A percentile compares a stretch with the other conserved stretches of the same genome.
These are phyloP conservation scores for Chytriomyces hyalinus DNA, from an alignment of 192 early-diverging fungal species.

Conservation along the genomic window DNA sequence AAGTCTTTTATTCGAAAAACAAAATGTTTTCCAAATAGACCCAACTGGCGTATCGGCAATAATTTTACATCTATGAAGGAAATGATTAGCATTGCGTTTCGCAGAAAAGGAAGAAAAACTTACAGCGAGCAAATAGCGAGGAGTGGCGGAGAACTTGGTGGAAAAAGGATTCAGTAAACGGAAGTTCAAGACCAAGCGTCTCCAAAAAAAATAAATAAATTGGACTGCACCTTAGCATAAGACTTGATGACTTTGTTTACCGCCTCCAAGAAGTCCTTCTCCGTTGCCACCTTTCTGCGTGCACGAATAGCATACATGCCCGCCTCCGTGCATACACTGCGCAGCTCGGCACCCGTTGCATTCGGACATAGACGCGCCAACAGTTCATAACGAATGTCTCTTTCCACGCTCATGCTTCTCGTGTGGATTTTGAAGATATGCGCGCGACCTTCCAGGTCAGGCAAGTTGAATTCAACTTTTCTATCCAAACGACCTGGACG, in stretches of 20 bases:
- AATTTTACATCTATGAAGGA: constrained; percentile 11
- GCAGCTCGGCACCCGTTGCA: constrained; percentile 96
- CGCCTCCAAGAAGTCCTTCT: constrained; percentile 99
- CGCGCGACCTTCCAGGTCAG: constrained; percentile 95
- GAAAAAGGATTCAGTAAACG: neutral
- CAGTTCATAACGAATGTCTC: constrained; percentile 98
- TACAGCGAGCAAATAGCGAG: constrained; percentile 74
- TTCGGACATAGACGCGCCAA: constrained; percentile 98
- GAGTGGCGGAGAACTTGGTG: constrained; percentile 86
- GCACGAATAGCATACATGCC: constrained; percentile 99
- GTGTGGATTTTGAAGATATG: constrained; percentile 99
- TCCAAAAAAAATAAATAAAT: constrained; percentile 24
- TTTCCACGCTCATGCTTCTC: constrained; percentile 97
- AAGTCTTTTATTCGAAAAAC: no score
- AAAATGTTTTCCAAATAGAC: neutral
- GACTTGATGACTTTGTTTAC: constrained; percentile 99
- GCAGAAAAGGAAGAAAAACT: neutral
- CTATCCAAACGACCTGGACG: constrained; percentile 98
- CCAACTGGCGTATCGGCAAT: neutral
- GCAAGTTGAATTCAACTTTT: constrained; percentile 97
- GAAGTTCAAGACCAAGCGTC: neutral
- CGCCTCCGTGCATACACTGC: constrained; percentile 98
- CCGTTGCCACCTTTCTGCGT: constrained; percentile 97
- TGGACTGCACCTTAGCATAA: constrained; percentile 62
- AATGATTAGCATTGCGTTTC: neutral